A percentile compares a stretch with the other conserved stretches of the same genome.
Evolutionary conservation across 352 stramenopile genomes (phyloP).

Genomic region (Blastocystis sp.): DNA sequence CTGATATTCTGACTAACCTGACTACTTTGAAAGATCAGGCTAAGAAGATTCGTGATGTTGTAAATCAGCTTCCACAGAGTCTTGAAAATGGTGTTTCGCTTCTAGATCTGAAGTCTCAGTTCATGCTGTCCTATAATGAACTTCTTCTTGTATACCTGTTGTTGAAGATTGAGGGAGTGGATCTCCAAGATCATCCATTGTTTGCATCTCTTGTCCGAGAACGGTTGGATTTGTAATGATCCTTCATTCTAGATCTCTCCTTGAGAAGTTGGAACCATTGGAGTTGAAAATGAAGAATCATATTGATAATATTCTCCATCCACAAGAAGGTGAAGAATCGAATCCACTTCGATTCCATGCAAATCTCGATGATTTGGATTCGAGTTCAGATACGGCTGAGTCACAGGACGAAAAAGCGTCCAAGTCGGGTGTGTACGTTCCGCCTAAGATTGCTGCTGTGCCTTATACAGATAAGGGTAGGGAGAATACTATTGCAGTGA

Average conservation of each 20-base stretch:
- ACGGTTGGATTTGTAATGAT: background rate
- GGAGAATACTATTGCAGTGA: background rate
- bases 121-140: constrained; percentile 53
- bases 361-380: constrained; percentile 54
- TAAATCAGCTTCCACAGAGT: background rate
- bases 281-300: constrained; percentile 55
- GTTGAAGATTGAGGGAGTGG: constrained; percentile 29
- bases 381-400: background rate
- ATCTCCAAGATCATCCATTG: constrained; percentile 12
- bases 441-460: constrained; percentile 44
- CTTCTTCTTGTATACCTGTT: constrained; percentile 39
- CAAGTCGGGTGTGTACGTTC: background rate
- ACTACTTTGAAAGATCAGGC: constrained; percentile 20
- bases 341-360: constrained; percentile 41
- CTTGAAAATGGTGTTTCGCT: constrained; percentile 32
- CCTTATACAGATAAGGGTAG: constrained; percentile 34
- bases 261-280: constrained; percentile 51
- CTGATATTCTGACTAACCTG: constrained; percentile 1
- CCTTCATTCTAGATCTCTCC: constrained; percentile 5
- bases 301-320: constrained; percentile 44
- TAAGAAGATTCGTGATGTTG: constrained; percentile 12
- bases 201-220: constrained; percentile 40
- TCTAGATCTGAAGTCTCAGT: constrained; percentile 46
- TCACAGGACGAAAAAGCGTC: background rate
- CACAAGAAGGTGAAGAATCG: background rate